phyloP scores from a whole-genome alignment of 2,329 filamentous ascomycete genomes.

The Arthrobotrys sphaeroides region DNA sequence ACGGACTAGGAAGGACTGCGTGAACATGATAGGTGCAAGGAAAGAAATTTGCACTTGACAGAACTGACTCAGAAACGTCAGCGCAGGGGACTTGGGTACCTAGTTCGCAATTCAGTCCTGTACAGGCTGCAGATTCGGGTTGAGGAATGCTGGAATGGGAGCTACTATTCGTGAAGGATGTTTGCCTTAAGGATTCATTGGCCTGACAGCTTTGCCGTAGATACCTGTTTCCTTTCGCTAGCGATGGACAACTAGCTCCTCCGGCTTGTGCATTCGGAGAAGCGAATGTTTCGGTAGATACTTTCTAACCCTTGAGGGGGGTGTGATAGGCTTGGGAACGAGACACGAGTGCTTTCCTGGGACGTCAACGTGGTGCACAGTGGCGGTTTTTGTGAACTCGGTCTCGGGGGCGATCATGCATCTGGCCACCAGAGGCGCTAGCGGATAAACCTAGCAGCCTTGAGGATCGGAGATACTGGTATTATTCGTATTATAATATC shows the following conservation, averaged over 20 bases:
- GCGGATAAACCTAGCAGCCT: not conserved
- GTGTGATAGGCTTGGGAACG: not conserved
- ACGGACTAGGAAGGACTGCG: not conserved
- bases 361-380: too few species aligned
- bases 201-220: not conserved
- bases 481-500: not conserved
- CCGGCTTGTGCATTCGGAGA: not conserved
- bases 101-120: not conserved
- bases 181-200: constrained; percentile 12
- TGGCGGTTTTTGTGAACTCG: not conserved
- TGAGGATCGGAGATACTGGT: not conserved
- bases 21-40: not conserved
- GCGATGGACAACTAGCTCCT: not conserved
- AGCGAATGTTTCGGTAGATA: not conserved
- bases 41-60: not conserved
- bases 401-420: not conserved
- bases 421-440: not conserved
- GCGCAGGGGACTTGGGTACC: not conserved
- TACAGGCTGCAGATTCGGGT: not conserved
- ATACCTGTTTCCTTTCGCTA: not conserved
- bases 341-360: too few species aligned
- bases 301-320: not conserved
- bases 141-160: not conserved
- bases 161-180: not conserved
- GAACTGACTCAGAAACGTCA: not conserved